Evolutionary conservation across 371 early-diverging fungal species (phyloP).

Genomic region (Mucor plumbeus): DNA sequence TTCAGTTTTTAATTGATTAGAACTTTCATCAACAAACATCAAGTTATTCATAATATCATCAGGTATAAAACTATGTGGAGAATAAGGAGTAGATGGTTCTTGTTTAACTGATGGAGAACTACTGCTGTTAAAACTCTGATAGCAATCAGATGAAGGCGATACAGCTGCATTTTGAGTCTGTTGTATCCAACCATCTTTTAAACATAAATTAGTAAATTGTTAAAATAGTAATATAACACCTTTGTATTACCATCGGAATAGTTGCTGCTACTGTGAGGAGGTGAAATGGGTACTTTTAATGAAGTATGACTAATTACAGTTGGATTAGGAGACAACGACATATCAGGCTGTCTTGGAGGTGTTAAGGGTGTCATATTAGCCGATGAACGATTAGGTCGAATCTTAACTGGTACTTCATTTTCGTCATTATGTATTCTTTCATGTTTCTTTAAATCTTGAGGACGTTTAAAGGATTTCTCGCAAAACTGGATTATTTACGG

Average conservation of each 20-base stretch:
- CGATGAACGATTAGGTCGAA: constrained; percentile 8
- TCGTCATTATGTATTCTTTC: constrained; percentile 77
- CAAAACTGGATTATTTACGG: constrained; percentile 54
- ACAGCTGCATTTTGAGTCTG: not conserved
- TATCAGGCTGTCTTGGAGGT: constrained; percentile 18
- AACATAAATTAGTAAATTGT: not conserved
- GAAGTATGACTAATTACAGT: constrained; percentile 29
- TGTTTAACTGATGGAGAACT: constrained; percentile 21
- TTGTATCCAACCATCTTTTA: constrained; percentile 24
- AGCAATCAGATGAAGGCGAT: constrained; percentile 29
- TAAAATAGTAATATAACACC: constrained; percentile 15
- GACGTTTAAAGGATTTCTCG: constrained; percentile 84
- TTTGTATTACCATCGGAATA: not conserved
- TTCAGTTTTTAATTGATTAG: constrained; percentile 28
- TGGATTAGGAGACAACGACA: constrained; percentile 23
- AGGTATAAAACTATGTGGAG: constrained; percentile 18
- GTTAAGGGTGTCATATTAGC: constrained; percentile 21
- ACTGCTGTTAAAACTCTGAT: constrained; percentile 23
- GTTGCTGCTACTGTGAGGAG: not conserved
- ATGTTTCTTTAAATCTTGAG: constrained; percentile 92
- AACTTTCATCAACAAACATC: constrained; percentile 26
- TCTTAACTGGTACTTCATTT: constrained; percentile 21
- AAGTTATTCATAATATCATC: constrained; percentile 22
- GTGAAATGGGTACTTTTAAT: constrained; percentile 8
- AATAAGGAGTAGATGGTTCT: constrained; percentile 22